Evolutionary conservation across 176 grass and related monocot species (phyloP).

Genomic region (Oryza nivara): DNA sequence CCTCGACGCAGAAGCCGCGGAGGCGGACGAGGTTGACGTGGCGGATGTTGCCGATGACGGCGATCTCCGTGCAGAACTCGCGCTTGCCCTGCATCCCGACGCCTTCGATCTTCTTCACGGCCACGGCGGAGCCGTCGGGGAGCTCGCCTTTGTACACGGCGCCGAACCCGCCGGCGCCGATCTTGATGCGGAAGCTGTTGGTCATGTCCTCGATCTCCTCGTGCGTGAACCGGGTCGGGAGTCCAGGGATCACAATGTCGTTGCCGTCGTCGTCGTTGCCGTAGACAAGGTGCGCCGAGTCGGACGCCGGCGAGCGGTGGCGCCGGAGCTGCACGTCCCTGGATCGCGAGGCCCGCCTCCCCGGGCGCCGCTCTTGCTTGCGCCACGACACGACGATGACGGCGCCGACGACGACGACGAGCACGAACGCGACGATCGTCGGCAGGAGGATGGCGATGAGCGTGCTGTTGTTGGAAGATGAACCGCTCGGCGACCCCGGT

Average conservation of each 20-base stretch:
- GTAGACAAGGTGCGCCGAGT: slow-evolving; percentile 48
- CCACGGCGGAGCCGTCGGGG: slow-evolving; percentile 52
- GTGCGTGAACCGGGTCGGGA: slow-evolving; percentile 68
- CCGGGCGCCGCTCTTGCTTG: slow-evolving; percentile 14
- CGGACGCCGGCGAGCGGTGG: slow-evolving; percentile 49
- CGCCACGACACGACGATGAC: slow-evolving; percentile 47
- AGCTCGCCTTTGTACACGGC: slow-evolving; percentile 80
- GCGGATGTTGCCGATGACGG: slow-evolving; percentile 90
- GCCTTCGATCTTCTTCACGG: slow-evolving; percentile 78
- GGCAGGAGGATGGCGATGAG: slow-evolving; percentile 65
- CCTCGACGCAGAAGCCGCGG: slow-evolving; percentile 71
- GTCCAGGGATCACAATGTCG: slow-evolving; percentile 67
- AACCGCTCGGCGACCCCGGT: slow-evolving; percentile 1
- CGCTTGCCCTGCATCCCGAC: slow-evolving; percentile 70
- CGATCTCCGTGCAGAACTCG: slow-evolving; percentile 93
- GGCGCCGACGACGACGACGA: slow-evolving; percentile 44
- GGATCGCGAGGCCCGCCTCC: slow-evolving; percentile 17
- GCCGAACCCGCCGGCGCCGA: slow-evolving; percentile 76
- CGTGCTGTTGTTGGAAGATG: slow-evolving; percentile 41
- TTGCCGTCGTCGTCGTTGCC: slow-evolving; percentile 45
- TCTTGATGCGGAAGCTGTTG: slow-evolving; percentile 62
- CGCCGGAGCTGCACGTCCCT: slow-evolving; percentile 33
- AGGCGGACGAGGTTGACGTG: slow-evolving; percentile 84
- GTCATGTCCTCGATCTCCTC: slow-evolving; percentile 65
- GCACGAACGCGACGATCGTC: slow-evolving; percentile 49